Evolutionary conservation across 2,329 filamentous ascomycete species (phyloP).

Genomic region (Didymellaceae sp.): DNA sequence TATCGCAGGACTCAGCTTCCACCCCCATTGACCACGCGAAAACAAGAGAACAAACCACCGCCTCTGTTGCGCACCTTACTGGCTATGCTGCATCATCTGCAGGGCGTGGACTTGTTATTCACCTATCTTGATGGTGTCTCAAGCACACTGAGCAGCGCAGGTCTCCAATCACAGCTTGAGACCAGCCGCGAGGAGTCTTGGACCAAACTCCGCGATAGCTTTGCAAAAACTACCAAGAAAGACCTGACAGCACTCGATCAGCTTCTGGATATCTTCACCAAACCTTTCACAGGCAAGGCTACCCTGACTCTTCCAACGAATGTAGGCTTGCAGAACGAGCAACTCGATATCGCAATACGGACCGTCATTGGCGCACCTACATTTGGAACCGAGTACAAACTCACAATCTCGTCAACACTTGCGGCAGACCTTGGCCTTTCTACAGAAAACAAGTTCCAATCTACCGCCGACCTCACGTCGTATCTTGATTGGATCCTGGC

Average conservation of each 20-base stretch:
- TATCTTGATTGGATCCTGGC: constrained; percentile 46
- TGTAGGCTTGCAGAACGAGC: constrained; percentile 27
- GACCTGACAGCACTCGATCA: constrained; percentile 42
- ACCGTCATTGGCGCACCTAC: constrained; percentile 44
- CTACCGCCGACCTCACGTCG: constrained; percentile 35
- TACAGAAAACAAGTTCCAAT: constrained; percentile 38
- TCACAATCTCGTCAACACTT: constrained; percentile 40
- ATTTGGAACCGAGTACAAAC: constrained; percentile 45
- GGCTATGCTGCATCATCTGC: constrained; percentile 59
- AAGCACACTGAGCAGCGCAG: constrained; percentile 35
- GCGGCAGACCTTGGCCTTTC: constrained; percentile 37
- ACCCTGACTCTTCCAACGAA: constrained; percentile 36
- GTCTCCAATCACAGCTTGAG: constrained; percentile 36
- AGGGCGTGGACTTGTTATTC: constrained; percentile 46
- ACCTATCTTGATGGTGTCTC: constrained; percentile 36
- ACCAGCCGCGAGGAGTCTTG: constrained; percentile 37
- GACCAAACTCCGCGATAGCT: constrained; percentile 33
- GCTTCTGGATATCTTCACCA: constrained; percentile 38
- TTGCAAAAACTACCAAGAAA: constrained; percentile 35
- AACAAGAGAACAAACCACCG: constrained; percentile 59
- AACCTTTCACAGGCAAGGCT: constrained; percentile 39
- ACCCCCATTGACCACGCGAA: constrained; percentile 59
- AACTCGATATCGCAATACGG: constrained; percentile 36
- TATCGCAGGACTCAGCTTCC: constrained; percentile 71
- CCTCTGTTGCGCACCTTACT: constrained; percentile 66